phyloP scores from a whole-genome alignment of 495 filamentous ascomycete genomes.

The Pseudomonodictys pantanalensis region DNA sequence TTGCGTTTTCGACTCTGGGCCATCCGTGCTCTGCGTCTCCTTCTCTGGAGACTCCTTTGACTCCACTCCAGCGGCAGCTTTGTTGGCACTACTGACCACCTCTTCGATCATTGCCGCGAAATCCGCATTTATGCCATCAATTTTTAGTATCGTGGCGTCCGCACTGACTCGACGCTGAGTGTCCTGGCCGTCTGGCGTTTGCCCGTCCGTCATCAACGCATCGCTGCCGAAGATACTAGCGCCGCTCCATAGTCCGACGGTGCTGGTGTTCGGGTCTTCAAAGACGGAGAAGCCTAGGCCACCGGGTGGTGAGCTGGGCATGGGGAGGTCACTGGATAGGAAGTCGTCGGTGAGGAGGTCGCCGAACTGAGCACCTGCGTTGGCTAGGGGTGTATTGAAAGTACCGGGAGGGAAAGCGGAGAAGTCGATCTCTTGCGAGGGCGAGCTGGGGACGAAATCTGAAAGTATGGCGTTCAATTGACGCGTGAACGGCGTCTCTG shows the following conservation, averaged over 20 bases:
- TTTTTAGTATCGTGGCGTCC: slow-evolving; percentile 1
- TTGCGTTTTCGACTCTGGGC: too few species aligned
- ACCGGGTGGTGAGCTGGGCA: slow-evolving; percentile 56
- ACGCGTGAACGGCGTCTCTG: slow-evolving; percentile 56
- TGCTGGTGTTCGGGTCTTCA: slow-evolving; percentile 34
- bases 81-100: too few species aligned
- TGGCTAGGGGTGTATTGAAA: slow-evolving; percentile 39
- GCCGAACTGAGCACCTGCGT: slow-evolving; percentile 27
- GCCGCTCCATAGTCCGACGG: slow-evolving; percentile 29
- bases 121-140: slow-evolving; percentile 7
- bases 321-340: slow-evolving; percentile 49
- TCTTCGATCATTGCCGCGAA: slow-evolving; percentile 28
- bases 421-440: slow-evolving; percentile 38
- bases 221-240: slow-evolving; percentile 28
- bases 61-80: too few species aligned
- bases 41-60: too few species aligned
- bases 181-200: neutral
- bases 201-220: neutral
- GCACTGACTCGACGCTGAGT: neutral
- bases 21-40: too few species aligned
- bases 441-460: slow-evolving; percentile 51
- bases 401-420: slow-evolving; percentile 43
- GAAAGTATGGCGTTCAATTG: slow-evolving; percentile 57
- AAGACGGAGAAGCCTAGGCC: slow-evolving; percentile 28
- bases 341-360: slow-evolving; percentile 36